A percentile compares a stretch with the other conserved stretches of the same genome.
phyloP scores from a whole-genome alignment of 2,329 filamentous ascomycete species.

The Calonectria fujianensis region DNA sequence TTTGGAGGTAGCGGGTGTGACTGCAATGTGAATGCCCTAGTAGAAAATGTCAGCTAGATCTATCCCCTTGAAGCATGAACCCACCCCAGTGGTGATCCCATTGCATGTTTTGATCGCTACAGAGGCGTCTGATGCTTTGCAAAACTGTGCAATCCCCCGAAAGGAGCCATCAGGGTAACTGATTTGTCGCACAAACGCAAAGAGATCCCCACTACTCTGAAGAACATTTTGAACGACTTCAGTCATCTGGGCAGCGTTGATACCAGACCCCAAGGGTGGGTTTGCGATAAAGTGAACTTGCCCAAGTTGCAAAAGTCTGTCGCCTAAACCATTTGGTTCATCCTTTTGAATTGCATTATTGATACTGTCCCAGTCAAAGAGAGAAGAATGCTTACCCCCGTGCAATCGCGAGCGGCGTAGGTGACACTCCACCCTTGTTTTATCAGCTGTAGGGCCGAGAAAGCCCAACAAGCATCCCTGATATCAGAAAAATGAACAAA shows the following conservation, averaged over 20 bases:
- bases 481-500: constrained; percentile 77
- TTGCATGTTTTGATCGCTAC: constrained; percentile 62
- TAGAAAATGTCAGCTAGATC: constrained; percentile 23
- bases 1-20: constrained; percentile 45
- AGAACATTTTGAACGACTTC: constrained; percentile 61
- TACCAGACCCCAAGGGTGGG: constrained; percentile 41
- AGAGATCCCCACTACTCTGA: constrained; percentile 69
- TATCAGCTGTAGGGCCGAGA: constrained; percentile 66
- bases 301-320: constrained; percentile 48
- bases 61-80: constrained; percentile 6
- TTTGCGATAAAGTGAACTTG: constrained; percentile 57
- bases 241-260: constrained; percentile 60
- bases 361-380: not conserved
- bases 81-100: constrained; percentile 53
- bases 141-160: constrained; percentile 72
- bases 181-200: constrained; percentile 68
- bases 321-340: constrained; percentile 18
- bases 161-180: constrained; percentile 66
- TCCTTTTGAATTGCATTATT: constrained; percentile 34
- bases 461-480: constrained; percentile 73
- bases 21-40: constrained; percentile 52
- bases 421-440: constrained; percentile 66
- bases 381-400: constrained; percentile 39
- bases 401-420: constrained; percentile 48
- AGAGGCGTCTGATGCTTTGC: constrained; percentile 67